A percentile compares a stretch with the other conserved stretches of the same genome.
Evolutionary conservation across 768 basidiomycete genomes (phyloP).

Genomic region (Rhizopogon salebrosus): DNA sequence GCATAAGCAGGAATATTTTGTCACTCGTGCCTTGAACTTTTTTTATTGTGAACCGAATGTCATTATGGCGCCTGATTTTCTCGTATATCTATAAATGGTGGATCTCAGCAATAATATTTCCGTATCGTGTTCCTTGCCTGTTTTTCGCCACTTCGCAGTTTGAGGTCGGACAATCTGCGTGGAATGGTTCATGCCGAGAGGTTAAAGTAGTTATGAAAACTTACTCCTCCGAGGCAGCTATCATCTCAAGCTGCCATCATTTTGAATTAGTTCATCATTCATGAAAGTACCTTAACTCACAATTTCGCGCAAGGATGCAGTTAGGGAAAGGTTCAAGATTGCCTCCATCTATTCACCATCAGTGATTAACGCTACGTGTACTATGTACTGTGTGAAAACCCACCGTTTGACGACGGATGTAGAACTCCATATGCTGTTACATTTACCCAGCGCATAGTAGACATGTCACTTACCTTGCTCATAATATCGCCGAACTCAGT

Average conservation of each 20-base stretch:
- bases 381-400: slow-evolving; percentile 5
- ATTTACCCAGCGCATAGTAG: not conserved
- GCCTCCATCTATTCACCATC: slow-evolving; percentile 52
- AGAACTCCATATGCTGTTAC: slow-evolving; percentile 44
- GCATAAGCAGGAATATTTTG: slow-evolving; percentile 78
- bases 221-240: slow-evolving; percentile 67
- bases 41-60: slow-evolving; percentile 73
- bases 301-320: slow-evolving; percentile 57
- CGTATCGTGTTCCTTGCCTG: slow-evolving; percentile 32
- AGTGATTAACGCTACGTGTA: not conserved
- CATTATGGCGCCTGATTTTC: slow-evolving; percentile 62
- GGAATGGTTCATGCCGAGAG: not conserved
- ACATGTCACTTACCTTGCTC: slow-evolving; percentile 58
- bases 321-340: slow-evolving; percentile 54
- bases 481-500: slow-evolving; percentile 83
- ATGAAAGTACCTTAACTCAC: slow-evolving; percentile 34
- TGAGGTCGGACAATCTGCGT: slow-evolving; percentile 58
- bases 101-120: not conserved
- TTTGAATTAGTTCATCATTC: not conserved
- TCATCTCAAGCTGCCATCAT: slow-evolving; percentile 51
- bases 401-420: slow-evolving; percentile 68
- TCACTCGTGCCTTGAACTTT: slow-evolving; percentile 67
- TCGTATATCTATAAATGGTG: slow-evolving; percentile 44
- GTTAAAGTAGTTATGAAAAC: slow-evolving; percentile 9
- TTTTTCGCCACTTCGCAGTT: slow-evolving; percentile 74